A percentile compares a stretch with the other conserved stretches of the same genome.
phyloP scores from a whole-genome alignment of 306 rosid species.

The Luffa aegyptiaca region DNA sequence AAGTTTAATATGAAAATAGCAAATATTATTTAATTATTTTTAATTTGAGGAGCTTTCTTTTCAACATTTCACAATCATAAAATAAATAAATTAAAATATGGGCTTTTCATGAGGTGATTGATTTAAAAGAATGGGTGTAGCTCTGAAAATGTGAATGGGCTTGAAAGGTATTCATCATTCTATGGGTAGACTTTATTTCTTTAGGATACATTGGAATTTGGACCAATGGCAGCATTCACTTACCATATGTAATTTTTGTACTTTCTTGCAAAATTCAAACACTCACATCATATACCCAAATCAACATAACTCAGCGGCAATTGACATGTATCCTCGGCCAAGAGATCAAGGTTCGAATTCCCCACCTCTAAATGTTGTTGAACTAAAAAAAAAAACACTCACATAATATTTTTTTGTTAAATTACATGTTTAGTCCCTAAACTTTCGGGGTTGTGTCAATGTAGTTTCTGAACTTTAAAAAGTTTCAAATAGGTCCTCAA shows the following conservation, averaged over 20 bases:
- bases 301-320: too few relatives aligned
- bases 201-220: neutral
- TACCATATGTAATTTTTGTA: neutral
- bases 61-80: neutral
- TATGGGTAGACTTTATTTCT: neutral
- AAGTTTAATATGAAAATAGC: too few relatives aligned
- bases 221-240: neutral
- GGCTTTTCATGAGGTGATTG: neutral
- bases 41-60: neutral
- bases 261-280: neutral
- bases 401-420: too few relatives aligned
- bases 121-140: neutral
- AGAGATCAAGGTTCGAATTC: too few relatives aligned
- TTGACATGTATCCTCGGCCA: too few relatives aligned
- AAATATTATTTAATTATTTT: neutral
- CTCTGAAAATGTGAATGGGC: neutral
- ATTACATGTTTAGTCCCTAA: too few relatives aligned
- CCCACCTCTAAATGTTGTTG: too few relatives aligned
- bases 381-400: too few relatives aligned
- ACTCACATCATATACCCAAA: too few relatives aligned
- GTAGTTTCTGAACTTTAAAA: too few relatives aligned
- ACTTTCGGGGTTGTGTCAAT: too few relatives aligned
- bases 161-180: neutral
- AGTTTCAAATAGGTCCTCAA: too few relatives aligned
- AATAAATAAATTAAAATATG: neutral